A percentile compares a stretch with the other conserved stretches of the same genome.
phyloP scores from a whole-genome alignment of 257 asterid genomes.

The Gentiana macrophylla region DNA sequence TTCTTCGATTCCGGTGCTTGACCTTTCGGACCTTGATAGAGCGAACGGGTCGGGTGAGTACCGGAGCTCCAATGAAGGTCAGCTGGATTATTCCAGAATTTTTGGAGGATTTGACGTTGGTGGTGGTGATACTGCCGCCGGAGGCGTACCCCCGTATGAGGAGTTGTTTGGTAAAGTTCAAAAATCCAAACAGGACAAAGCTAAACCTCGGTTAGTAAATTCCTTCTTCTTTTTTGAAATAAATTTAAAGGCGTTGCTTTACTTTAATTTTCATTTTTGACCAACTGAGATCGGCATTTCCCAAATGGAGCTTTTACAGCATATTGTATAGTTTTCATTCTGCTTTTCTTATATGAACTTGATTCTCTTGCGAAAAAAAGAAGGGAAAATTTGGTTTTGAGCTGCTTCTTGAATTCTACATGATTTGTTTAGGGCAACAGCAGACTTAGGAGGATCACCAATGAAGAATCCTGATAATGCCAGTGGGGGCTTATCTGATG shows the following conservation, averaged over 20 bases:
- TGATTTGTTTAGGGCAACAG: slow-evolving; percentile 7
- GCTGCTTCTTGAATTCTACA: neutral
- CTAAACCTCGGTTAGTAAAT: slow-evolving; percentile 11
- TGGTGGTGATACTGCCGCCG: slow-evolving; percentile 33
- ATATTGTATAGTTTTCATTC: neutral
- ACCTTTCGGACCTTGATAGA: slow-evolving; percentile 47
- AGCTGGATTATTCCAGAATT: slow-evolving; percentile 59
- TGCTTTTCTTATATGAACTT: neutral
- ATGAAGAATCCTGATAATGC: slow-evolving; percentile 4
- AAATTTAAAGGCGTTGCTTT: neutral
- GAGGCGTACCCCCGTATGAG: slow-evolving; percentile 32
- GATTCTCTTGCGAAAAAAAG: no score
- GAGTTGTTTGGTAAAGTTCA: slow-evolving; percentile 35
- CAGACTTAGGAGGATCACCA: slow-evolving; percentile 5
- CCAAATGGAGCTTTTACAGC: neutral
- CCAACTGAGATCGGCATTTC: no score
- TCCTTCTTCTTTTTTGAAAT: neutral
- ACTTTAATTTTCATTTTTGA: neutral
- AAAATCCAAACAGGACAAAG: slow-evolving; percentile 9
- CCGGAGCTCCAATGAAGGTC: slow-evolving; percentile 19
- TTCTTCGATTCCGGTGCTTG: slow-evolving; percentile 75
- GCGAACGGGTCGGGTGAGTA: slow-evolving; percentile 23
- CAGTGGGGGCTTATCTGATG: slow-evolving; percentile 6
- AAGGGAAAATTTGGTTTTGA: no score
- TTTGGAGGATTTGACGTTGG: slow-evolving; percentile 41